Percentiles rank a stretch among this genome's conserved stretches.
These are phyloP conservation scores for Hypoxylon sp. DNA, from an alignment of 2,329 filamentous ascomycete species.

Conservation along the genomic window DNA sequence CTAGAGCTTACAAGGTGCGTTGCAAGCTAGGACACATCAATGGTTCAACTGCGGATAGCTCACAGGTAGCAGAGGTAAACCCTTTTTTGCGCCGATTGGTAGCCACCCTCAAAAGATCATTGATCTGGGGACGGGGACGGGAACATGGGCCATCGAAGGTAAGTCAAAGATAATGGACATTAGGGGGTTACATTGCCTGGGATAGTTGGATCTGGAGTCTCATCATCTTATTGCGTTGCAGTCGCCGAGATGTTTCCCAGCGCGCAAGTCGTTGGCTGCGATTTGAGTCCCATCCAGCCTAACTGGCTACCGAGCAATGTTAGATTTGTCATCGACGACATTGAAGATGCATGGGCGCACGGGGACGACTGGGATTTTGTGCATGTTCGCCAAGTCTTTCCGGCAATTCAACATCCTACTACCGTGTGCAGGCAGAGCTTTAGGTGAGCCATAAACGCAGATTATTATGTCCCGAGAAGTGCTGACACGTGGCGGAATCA, in stretches of 20 bases:
- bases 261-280: constrained; percentile 42
- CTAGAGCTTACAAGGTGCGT: constrained; percentile 50
- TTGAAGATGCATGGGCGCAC: constrained; percentile 60
- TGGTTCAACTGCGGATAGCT: background rate
- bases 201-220: background rate
- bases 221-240: background rate
- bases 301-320: constrained; percentile 61
- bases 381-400: constrained; percentile 60
- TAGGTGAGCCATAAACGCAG: constrained; percentile 6
- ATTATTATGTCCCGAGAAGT: background rate
- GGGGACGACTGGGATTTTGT: constrained; percentile 64
- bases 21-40: background rate
- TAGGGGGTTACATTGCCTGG: background rate
- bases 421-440: constrained; percentile 22
- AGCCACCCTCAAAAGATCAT: constrained; percentile 40
- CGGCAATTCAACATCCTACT: constrained; percentile 57
- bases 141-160: constrained; percentile 56
- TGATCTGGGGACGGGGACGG: constrained; percentile 55
- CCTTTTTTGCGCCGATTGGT: constrained; percentile 38
- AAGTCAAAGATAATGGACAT: constrained; percentile 9
- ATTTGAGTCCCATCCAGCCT: constrained; percentile 44
- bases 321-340: constrained; percentile 65
- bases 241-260: constrained; percentile 40
- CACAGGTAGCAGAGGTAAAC: constrained; percentile 27
- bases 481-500: constrained; percentile 21